phyloP scores from a whole-genome alignment of 495 filamentous ascomycete species.

The Darksidea phi region DNA sequence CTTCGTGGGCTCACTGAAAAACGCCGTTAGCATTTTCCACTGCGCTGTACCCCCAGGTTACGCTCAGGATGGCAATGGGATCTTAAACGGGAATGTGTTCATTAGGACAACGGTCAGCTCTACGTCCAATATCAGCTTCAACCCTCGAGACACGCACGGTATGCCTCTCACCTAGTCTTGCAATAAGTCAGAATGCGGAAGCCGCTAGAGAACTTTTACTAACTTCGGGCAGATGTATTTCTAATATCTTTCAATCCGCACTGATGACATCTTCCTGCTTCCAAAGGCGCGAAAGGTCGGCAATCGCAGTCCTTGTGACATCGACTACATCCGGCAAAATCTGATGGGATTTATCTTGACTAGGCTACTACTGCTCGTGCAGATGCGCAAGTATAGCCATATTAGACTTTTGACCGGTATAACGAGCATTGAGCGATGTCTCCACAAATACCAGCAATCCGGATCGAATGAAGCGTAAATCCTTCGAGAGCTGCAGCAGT shows the following conservation, averaged over 20 bases:
- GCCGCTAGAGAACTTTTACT: not conserved
- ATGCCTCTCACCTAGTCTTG: not conserved
- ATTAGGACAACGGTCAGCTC: not conserved
- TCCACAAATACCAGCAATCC: slow-evolving; percentile 5
- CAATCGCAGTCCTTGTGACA: not conserved
- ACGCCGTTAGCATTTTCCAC: not conserved
- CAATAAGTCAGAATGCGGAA: slow-evolving; percentile 3
- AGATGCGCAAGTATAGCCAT: not conserved
- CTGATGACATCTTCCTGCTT: not conserved
- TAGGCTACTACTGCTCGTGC: not conserved
- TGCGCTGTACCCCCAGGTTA: not conserved
- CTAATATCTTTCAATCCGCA: not conserved
- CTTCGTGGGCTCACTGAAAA: not conserved
- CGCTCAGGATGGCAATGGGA: not conserved
- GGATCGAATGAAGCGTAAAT: slow-evolving; percentile 1
- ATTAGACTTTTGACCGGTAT: not conserved
- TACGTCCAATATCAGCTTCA: not conserved
- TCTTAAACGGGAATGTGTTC: not conserved
- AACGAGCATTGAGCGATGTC: not conserved
- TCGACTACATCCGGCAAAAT: not conserved
- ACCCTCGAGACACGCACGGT: not conserved
- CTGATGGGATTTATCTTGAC: not conserved
- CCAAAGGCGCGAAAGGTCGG: slow-evolving; percentile 2
- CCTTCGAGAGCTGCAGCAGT: not conserved
- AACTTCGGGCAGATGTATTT: not conserved